A percentile compares a stretch with the other conserved stretches of the same genome.
Conservation (phyloP, 2,329 filamentous ascomycete species). For the Botryosphaeria agaves region DNA sequence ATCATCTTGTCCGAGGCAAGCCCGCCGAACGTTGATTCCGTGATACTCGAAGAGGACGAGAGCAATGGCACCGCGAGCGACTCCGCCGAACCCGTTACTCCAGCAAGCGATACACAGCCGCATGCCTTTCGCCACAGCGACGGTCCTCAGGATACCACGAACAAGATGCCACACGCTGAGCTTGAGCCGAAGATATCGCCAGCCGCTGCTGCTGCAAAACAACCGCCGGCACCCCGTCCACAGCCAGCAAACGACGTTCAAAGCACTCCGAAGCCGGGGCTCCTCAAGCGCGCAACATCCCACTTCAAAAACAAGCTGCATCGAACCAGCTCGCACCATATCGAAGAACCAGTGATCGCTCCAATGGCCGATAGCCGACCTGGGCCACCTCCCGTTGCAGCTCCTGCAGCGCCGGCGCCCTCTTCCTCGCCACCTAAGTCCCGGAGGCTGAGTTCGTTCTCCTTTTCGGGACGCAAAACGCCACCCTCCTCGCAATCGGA, state of each 20-base stretch:
- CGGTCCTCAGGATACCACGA: too few species aligned
- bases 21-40: slow-evolving; percentile 9
- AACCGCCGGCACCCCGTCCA: slow-evolving; percentile 3
- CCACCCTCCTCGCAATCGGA: slow-evolving; percentile 18
- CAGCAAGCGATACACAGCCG: slow-evolving; percentile 14
- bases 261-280: slow-evolving; percentile 8
- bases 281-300: slow-evolving; percentile 14
- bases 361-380: slow-evolving; percentile 1
- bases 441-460: slow-evolving; percentile 18
- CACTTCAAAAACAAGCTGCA: slow-evolving; percentile 16
- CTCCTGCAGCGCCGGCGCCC: not conserved
- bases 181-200: too few species aligned
- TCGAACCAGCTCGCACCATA: too few species aligned
- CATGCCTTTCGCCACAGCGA: slow-evolving; percentile 13
- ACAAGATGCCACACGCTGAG: too few species aligned
- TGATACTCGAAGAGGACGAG: slow-evolving; percentile 21
- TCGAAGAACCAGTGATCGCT: not conserved
- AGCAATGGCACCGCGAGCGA: slow-evolving; percentile 20
- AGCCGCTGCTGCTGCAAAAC: slow-evolving; percentile 3
- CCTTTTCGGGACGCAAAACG: slow-evolving; percentile 17
- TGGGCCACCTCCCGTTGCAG: not conserved
- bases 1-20: not conserved
- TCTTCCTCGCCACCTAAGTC: slow-evolving; percentile 6
- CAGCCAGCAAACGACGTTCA: slow-evolving; percentile 4
- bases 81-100: slow-evolving; percentile 20